These are phyloP conservation scores for Colletotrichum tabaci DNA, from an alignment of 2,329 filamentous ascomycete genomes.

Conservation along the genomic window DNA sequence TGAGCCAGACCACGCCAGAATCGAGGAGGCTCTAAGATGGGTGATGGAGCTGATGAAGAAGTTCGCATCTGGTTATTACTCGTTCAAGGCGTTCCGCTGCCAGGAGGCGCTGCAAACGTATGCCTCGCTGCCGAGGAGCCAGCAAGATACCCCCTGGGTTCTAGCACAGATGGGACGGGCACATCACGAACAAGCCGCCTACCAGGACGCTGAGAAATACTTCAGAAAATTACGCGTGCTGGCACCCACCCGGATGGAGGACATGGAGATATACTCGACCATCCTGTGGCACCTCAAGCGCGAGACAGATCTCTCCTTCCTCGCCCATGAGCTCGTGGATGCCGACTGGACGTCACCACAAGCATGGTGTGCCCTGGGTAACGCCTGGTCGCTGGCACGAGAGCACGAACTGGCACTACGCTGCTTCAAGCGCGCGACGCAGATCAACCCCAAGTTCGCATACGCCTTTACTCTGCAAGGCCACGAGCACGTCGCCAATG, in stretches of 20 bases:
- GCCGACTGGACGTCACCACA: constrained; percentile 90
- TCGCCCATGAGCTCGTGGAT: constrained; percentile 92
- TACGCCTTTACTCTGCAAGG: constrained; percentile 97
- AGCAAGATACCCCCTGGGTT: constrained; percentile 95
- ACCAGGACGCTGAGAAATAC: constrained; percentile 87
- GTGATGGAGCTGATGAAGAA: constrained; percentile 86
- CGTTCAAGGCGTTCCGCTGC: constrained; percentile 84
- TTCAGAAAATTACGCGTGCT: constrained; percentile 85
- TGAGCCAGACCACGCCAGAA: constrained; percentile 72
- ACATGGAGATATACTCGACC: constrained; percentile 99
- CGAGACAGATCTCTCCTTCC: constrained; percentile 90
- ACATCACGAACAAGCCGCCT: constrained; percentile 90
- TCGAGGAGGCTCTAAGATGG: constrained; percentile 82
- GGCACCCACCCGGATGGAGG: constrained; percentile 86
- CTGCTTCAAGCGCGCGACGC: constrained; percentile 95
- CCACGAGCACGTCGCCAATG: constrained; percentile 95
- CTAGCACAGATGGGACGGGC: constrained; percentile 91
- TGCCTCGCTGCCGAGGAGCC: constrained; percentile 76
- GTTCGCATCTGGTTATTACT: constrained; percentile 84
- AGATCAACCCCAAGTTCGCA: constrained; percentile 90
- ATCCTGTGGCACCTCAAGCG: constrained; percentile 98
- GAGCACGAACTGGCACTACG: constrained; percentile 95
- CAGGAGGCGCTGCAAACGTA: constrained; percentile 83
- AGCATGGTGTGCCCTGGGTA: constrained; percentile 96
- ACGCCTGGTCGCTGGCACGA: constrained; percentile 91